Evolutionary conservation across 192 early-diverging fungal species (phyloP).

Genomic region (Tieghemiomyces parasiticus): DNA sequence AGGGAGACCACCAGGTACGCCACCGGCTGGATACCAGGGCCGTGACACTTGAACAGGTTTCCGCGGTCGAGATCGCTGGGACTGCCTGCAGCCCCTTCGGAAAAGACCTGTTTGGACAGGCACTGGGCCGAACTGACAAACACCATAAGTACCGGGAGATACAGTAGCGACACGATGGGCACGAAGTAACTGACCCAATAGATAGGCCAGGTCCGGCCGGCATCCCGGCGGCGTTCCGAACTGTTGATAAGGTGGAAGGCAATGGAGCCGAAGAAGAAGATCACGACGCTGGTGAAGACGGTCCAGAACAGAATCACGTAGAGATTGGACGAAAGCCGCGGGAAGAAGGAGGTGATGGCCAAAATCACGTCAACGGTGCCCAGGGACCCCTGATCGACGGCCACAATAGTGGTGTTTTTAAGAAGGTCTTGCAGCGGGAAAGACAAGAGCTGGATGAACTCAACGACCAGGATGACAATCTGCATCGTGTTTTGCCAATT

Average conservation of each 20-base stretch:
- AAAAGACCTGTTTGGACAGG: slow-evolving; percentile 22
- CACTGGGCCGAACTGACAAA: slow-evolving; percentile 35
- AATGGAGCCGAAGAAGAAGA: slow-evolving; percentile 17
- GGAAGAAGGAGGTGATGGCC: slow-evolving; percentile 27
- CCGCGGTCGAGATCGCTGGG: slow-evolving; percentile 16
- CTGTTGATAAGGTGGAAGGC: slow-evolving; percentile 24
- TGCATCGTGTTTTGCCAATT: slow-evolving; percentile 55
- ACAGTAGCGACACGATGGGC: slow-evolving; percentile 31
- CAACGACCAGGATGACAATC: slow-evolving; percentile 48
- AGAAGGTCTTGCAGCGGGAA: slow-evolving; percentile 65
- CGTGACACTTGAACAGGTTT: slow-evolving; percentile 27
- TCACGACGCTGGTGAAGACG: slow-evolving; percentile 20
- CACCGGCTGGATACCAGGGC: slow-evolving; percentile 30
- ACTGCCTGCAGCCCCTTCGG: slow-evolving; percentile 14
- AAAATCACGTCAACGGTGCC: slow-evolving; percentile 17
- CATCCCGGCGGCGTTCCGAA: slow-evolving; percentile 13
- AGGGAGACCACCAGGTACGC: slow-evolving; percentile 42
- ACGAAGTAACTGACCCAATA: slow-evolving; percentile 35
- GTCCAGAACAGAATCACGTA: slow-evolving; percentile 33
- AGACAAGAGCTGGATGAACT: slow-evolving; percentile 65
- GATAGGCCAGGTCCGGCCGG: slow-evolving; percentile 21
- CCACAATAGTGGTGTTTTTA: slow-evolving; percentile 20
- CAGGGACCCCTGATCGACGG: background rate
- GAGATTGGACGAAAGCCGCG: slow-evolving; percentile 27
- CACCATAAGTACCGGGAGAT: slow-evolving; percentile 35